These are phyloP conservation scores for Cordyceps fumosorosea DNA, from an alignment of 2,329 filamentous ascomycete species.

Conservation along the genomic window DNA sequence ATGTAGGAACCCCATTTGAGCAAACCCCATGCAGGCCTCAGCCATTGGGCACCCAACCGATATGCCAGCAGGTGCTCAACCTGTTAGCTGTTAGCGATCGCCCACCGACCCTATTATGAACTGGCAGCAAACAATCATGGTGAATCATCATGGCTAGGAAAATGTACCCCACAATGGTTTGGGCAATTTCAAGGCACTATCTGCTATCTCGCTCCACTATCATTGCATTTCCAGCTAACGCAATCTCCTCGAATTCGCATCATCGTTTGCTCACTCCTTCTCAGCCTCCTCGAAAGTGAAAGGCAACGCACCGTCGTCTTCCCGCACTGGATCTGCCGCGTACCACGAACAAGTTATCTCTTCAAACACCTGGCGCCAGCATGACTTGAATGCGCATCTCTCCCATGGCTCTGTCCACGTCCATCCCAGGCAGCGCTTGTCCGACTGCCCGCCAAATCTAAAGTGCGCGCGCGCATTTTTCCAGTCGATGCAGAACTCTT, in stretches of 20 bases:
- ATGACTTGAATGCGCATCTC: neutral
- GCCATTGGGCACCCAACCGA: too few relatives aligned
- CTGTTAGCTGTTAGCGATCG: neutral
- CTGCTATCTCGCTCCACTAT: neutral
- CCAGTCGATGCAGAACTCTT: slow-evolving; percentile 14
- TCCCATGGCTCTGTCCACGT: neutral
- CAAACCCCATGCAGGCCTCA: neutral
- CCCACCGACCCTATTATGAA: neutral
- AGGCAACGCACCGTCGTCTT: slow-evolving; percentile 8
- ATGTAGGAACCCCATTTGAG: neutral
- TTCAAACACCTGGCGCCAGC: neutral
- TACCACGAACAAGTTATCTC: slow-evolving; percentile 5
- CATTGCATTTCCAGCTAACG: neutral
- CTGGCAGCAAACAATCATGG: neutral
- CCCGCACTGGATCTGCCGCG: neutral
- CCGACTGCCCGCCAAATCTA: slow-evolving; percentile 3
- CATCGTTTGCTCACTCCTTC: neutral
- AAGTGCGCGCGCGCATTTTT: slow-evolving; percentile 7
- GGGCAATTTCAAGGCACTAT: neutral
- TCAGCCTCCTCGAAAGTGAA: neutral
- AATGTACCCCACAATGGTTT: neutral
- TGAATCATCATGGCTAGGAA: neutral
- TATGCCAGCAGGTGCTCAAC: neutral
- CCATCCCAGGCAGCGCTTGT: slow-evolving; percentile 13
- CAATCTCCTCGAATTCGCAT: neutral